Percentiles rank a stretch among this genome's conserved stretches.
phyloP scores from a whole-genome alignment of 768 basidiomycete species.

The Naganishia vaughanmartiniae region DNA sequence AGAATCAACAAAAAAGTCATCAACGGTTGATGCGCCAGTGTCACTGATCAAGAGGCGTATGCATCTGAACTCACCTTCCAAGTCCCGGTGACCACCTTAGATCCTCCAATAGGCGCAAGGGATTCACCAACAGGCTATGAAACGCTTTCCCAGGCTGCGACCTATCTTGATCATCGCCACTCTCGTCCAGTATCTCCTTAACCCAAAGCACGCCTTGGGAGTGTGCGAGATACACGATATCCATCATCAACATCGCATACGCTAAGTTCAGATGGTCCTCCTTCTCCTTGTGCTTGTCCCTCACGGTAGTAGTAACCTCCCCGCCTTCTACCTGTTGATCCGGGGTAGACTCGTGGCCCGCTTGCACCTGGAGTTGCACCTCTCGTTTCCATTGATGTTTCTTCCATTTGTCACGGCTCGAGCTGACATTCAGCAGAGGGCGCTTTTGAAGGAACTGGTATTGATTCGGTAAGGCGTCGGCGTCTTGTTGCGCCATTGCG shows the following conservation, averaged over 20 bases:
- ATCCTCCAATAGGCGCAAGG: constrained; percentile 18
- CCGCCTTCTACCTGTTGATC: neutral
- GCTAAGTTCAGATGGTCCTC: constrained; percentile 29
- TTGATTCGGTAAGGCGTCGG: neutral
- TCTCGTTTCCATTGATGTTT: constrained; percentile 9
- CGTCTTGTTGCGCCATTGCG: neutral
- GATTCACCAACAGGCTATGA: constrained; percentile 5
- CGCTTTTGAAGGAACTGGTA: constrained; percentile 3
- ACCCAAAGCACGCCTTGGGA: constrained; percentile 24
- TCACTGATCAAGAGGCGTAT: neutral
- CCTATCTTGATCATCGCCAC: neutral
- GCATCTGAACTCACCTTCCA: constrained; percentile 9
- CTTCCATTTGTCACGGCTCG: constrained; percentile 30
- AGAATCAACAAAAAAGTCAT: neutral
- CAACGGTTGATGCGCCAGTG: neutral
- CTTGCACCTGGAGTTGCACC: neutral
- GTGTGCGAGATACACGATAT: constrained; percentile 22
- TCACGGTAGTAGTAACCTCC: neutral
- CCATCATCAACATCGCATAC: constrained; percentile 27
- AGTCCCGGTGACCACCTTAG: constrained; percentile 8
- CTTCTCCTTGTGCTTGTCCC: constrained; percentile 30
- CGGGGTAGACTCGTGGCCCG: too few species aligned
- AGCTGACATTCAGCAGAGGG: constrained; percentile 15
- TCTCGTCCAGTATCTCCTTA: neutral
- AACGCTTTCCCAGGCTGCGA: neutral